Evolutionary conservation across 129 eudicot genomes (phyloP).

Genomic region (Arctium minus): DNA sequence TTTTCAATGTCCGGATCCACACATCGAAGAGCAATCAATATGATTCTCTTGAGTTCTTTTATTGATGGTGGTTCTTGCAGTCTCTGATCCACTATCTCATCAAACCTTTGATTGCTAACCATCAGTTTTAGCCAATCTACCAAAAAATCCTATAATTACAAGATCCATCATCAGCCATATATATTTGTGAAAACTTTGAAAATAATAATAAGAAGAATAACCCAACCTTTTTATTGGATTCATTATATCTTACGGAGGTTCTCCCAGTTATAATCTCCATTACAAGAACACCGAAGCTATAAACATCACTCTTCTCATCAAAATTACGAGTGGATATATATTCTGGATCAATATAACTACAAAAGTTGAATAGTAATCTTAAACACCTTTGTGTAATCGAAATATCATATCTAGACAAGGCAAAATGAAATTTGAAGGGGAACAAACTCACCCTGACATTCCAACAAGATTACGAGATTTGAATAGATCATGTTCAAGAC

Average conservation of each 20-base stretch:
- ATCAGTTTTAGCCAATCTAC: conserved; percentile 42
- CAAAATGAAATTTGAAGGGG: not conserved
- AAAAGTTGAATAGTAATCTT: not conserved
- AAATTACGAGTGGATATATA: conserved; percentile 13
- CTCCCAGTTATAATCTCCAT: conserved; percentile 56
- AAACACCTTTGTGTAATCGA: not conserved
- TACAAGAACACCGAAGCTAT: conserved; percentile 52
- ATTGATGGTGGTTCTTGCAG: conserved; percentile 27
- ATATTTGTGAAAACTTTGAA: not conserved
- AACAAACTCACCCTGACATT: conserved; percentile 39
- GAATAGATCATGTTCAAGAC: conserved; percentile 13
- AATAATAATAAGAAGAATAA: not conserved
- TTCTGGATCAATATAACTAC: conserved; percentile 50
- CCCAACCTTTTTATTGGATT: conserved; percentile 33
- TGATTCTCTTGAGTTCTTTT: conserved; percentile 41
- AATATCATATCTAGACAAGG: not conserved
- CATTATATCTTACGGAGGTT: conserved; percentile 12
- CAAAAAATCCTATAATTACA: conserved; percentile 38
- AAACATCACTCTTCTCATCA: conserved; percentile 44
- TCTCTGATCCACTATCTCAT: conserved; percentile 35
- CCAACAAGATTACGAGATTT: conserved; percentile 6
- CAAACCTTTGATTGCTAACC: conserved; percentile 26
- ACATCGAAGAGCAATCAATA: conserved; percentile 54
- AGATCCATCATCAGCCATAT: not conserved
- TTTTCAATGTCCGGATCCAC: conserved; percentile 44